phyloP scores from a whole-genome alignment of 2,329 filamentous ascomycete species.

The Aspergillus sp. region DNA sequence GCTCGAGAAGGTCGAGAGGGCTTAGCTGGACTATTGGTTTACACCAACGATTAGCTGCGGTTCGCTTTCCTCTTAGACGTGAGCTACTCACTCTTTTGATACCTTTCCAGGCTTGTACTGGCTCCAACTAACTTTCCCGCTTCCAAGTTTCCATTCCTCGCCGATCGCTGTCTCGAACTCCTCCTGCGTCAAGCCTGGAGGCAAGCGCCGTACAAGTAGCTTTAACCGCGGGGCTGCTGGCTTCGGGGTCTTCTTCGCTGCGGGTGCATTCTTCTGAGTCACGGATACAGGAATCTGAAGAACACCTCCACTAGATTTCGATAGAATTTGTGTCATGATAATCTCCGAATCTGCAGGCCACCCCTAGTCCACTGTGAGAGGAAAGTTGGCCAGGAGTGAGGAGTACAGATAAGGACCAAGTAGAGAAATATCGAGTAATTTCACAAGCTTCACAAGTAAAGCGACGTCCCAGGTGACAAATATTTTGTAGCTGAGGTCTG shows the following conservation, averaged over 20 bases:
- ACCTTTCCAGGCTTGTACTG: constrained; percentile 73
- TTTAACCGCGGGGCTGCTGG: constrained; percentile 68
- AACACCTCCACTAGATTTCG: constrained; percentile 51
- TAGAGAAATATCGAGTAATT: neutral
- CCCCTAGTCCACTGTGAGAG: neutral
- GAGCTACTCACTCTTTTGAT: constrained; percentile 69
- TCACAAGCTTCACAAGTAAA: neutral
- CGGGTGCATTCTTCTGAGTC: constrained; percentile 45
- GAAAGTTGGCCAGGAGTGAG: neutral
- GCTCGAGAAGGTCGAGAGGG: constrained; percentile 76
- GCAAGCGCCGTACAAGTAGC: constrained; percentile 78
- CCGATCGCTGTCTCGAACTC: constrained; percentile 75
- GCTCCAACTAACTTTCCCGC: constrained; percentile 82
- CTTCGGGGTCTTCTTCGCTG: constrained; percentile 48
- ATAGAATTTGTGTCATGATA: constrained; percentile 29
- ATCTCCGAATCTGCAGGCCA: neutral
- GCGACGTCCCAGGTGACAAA: neutral
- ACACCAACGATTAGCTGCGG: neutral
- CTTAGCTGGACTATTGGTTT: constrained; percentile 67
- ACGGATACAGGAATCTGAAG: constrained; percentile 51
- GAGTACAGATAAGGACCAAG: neutral
- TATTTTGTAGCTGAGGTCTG: neutral
- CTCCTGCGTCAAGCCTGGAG: constrained; percentile 76
- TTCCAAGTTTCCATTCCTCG: constrained; percentile 76
- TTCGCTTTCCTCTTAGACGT: neutral